phyloP scores from a whole-genome alignment of 345 rosid species.

The Excoecaria cochinchinensis region DNA sequence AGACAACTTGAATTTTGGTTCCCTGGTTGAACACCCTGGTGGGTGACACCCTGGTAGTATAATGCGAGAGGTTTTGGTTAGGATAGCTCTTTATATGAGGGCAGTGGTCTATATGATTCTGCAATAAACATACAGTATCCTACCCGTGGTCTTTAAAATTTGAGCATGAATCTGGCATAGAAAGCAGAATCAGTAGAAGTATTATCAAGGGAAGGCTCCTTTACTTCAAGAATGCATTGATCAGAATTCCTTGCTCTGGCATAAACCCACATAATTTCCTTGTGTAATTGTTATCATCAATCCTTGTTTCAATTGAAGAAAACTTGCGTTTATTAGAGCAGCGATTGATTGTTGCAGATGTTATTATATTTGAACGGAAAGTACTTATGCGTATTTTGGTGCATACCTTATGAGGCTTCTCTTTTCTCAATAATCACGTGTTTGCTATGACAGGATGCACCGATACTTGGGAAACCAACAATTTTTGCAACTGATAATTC shows the following conservation, averaged over 20 bases:
- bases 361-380: neutral
- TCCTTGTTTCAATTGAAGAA: slow-evolving; percentile 14
- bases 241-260: neutral
- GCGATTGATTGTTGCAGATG: neutral
- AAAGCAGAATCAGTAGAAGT: neutral
- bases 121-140: neutral
- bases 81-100: no score
- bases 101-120: no score
- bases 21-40: slow-evolving; percentile 1
- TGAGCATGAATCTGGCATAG: neutral
- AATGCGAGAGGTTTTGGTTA: no score
- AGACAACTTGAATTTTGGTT: neutral
- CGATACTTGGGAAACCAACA: slow-evolving; percentile 82
- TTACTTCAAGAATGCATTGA: neutral
- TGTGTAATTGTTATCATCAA: neutral
- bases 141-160: neutral
- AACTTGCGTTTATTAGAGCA: neutral
- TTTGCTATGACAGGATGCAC: slow-evolving; percentile 67
- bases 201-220: neutral
- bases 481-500: slow-evolving; percentile 46
- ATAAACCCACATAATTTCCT: neutral
- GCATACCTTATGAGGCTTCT: neutral
- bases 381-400: neutral
- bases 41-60: neutral
- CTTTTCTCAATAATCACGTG: slow-evolving; percentile 6